A percentile compares a stretch with the other conserved stretches of the same genome.
Conservation (phyloP, 805 yeast species). For the Candida boleticola region DNA sequence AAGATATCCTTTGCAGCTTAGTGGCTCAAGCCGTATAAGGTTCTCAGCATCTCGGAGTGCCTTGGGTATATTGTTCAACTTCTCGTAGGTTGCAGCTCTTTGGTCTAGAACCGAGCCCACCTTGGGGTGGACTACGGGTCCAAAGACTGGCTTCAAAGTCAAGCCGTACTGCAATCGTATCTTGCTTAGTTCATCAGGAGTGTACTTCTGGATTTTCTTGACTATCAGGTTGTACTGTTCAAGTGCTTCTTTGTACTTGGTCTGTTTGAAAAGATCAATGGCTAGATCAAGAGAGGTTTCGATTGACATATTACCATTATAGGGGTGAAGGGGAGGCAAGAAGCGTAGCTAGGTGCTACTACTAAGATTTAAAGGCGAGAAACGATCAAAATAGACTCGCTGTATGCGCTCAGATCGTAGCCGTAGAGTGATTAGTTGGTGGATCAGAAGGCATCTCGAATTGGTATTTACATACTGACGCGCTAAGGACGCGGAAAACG, state of each 20-base stretch:
- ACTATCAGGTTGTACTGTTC: constrained; percentile 25
- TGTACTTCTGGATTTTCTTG: constrained; percentile 13
- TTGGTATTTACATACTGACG: too few species aligned
- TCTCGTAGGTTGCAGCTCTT: constrained; percentile 50
- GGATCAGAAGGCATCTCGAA: too few species aligned
- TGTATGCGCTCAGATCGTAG: too few species aligned
- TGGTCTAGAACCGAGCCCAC: constrained; percentile 39
- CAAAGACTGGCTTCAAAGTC: constrained; percentile 24
- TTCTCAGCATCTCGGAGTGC: constrained; percentile 39
- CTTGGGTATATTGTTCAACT: constrained; percentile 25
- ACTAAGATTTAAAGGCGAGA: too few species aligned
- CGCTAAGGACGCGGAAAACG: too few species aligned
- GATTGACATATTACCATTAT: background rate
- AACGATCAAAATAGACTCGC: too few species aligned
- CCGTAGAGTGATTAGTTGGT: too few species aligned
- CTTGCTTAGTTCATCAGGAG: constrained; percentile 13
- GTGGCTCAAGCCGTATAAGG: constrained; percentile 38
- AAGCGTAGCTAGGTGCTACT: too few species aligned
- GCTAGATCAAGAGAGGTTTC: constrained; percentile 16
- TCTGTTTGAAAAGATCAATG: constrained; percentile 29
- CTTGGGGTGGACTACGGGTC: constrained; percentile 35
- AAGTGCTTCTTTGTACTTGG: constrained; percentile 28
- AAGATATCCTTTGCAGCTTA: constrained; percentile 50
- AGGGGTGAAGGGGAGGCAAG: too few species aligned
- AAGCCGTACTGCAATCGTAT: constrained; percentile 21